These are phyloP conservation scores for Xylariomycetidae sp. DNA, from an alignment of 2,329 filamentous ascomycete genomes.

Conservation along the genomic window DNA sequence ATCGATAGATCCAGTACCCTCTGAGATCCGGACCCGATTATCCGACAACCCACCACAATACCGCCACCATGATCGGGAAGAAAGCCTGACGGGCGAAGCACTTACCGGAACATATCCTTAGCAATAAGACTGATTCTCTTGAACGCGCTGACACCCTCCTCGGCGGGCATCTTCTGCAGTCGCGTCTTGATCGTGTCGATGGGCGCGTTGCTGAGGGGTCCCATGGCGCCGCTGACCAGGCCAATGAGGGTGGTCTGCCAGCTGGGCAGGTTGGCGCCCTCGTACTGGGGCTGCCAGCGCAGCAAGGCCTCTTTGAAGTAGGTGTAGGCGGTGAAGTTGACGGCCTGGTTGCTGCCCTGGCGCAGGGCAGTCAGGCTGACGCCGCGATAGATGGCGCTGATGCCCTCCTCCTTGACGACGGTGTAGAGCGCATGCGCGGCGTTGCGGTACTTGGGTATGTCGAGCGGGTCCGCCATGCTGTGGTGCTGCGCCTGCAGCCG, in stretches of 20 bases:
- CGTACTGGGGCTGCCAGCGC: conserved; percentile 65
- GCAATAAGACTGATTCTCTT: conserved; percentile 75
- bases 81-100: conserved; percentile 8
- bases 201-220: conserved; percentile 90
- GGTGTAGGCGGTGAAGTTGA: conserved; percentile 97
- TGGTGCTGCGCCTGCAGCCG: conserved; percentile 97
- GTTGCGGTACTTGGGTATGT: conserved; percentile 95
- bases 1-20: too few species aligned
- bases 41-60: too few species aligned
- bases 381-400: conserved; percentile 84
- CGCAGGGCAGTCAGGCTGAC: conserved; percentile 89
- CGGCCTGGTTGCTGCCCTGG: conserved; percentile 95
- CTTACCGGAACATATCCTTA: conserved; percentile 75
- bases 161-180: conserved; percentile 82
- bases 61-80: neutral
- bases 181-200: conserved; percentile 99
- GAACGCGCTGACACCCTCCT: conserved; percentile 75
- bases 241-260: conserved; percentile 92
- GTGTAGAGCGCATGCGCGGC: conserved; percentile 81
- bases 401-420: conserved; percentile 85
- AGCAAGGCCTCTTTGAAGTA: conserved; percentile 83
- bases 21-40: too few species aligned
- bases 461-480: conserved; percentile 93
- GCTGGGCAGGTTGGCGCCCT: conserved; percentile 63
- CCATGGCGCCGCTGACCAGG: conserved; percentile 88